Base-by-base conservation (phyloP, 768 basidiomycete species). In the Lactarius psammicola region DNA sequence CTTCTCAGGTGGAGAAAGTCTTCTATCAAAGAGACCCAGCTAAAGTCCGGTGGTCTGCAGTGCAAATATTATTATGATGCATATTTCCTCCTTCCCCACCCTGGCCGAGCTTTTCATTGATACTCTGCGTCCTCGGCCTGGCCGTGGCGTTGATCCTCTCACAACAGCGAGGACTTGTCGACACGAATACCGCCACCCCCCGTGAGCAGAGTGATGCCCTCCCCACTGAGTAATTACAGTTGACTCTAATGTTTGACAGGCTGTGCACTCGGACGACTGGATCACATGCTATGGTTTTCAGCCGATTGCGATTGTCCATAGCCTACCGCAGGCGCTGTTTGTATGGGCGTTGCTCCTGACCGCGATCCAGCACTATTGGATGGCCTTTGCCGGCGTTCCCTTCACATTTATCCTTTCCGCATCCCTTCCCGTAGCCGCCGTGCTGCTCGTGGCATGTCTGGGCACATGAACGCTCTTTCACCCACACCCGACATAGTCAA, bases 51-150 rank as follows among this genome's bases (percentile, higher is more conserved):
- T 13, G 6, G 30, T 18, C n/a, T 13, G 49, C 60, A 66, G 65
- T 33, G 28, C 23, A 2, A 62, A 62, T 44, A 9, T 66, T 38
- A 23, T 54, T 0, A 62, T 58, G 18, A 42, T 59, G 0, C 49
- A 18, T 10, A 53, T 34, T 2, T 13, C 49, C 9, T 7, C 38
- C 11, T 33, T 17, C 2, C 18, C 36, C 0, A 20, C 13, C 0
- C 28, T 66, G 38, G 53, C 26, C 28, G 58, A 66, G 11, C 15
- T 31, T 17, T n/a, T 66, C 65, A 11, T 56, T 44, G 31, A 0
- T 66, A 11, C 20, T 66, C 18, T 66, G 56, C 40, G 28, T 36
- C 6, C 18, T 66, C 8, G 38, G 56, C 20, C 15, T 66, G 4
- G 57, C 23, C 11, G 28, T 62, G 4, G 0, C 56, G 4, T 9